Evolutionary conservation across 768 basidiomycete species (phyloP), one percentile per base, ranked within the genome.

Genomic region (Naganishia onofrii): DNA sequence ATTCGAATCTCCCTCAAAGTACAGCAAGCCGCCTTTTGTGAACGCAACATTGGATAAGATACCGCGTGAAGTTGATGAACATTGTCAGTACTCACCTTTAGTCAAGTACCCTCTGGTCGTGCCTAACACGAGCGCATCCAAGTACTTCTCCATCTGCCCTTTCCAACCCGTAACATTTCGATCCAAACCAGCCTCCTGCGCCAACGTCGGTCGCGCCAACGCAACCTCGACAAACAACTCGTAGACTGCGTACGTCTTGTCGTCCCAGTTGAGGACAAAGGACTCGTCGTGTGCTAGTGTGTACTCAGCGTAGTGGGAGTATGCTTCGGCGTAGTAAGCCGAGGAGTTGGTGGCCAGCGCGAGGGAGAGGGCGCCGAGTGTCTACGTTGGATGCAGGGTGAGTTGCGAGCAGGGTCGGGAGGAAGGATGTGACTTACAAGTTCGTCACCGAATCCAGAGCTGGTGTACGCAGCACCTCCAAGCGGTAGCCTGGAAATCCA

Each of bases 251-350:
- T 91, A 89, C 0, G 85, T 86, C 79, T 91, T 90, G 3, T 87
- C 86, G 77, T 93, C 93, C 93, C 93, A 97, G 78, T 93, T 93
- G 81, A 93, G 90, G 6, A 89, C 87, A 34, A 42, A 63, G 1
- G 83, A 81, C 54, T 87, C 81, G 38, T 84, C 82, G 0, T 83
- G 83, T 2, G 81, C 79, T 0, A 94, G 83, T 28, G 83, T 78
- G 76, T 86, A 90, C 36, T 85, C 81, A 12, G 81, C 75, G 78
- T 88, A 92, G 76, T 86, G 86, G 8, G 82, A 77, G 76, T 87
- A 84, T 1, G 90, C 90, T 70, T 90, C 85, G 26, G 84, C 76
- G 75, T 88, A 91, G 66, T 86, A 83, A 2, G 83, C 79, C 10
- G 86, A 82, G 0, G 86, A 86, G 68, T 88, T 87, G 34, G 85